Base-by-base conservation (phyloP, 163 green algal genomes). In the Botryococcus braunii region DNA sequence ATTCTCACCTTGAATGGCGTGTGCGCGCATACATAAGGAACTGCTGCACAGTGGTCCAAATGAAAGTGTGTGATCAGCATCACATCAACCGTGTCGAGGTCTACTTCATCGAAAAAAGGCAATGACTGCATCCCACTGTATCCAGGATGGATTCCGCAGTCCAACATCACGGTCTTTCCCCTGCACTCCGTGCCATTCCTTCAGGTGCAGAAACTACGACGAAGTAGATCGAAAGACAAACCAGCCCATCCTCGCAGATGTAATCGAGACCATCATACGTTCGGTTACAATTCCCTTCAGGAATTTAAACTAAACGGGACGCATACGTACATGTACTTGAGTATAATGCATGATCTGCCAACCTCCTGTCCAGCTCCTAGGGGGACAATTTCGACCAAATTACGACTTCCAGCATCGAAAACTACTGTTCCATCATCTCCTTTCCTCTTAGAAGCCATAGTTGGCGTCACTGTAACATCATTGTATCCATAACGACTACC, bases 41-140 rank as follows among this genome's bases (percentile, higher is more conserved):
- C 78, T 23, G 94, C 92, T 8, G 94, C 94, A 73, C 89, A 96
- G 79, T 99, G 94, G 80, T 99, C 94, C 35, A 98, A 79, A 70
- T 99, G 93, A 60, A 98, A 99, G 76, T 99, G 95, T 0, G 95
- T 99, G 46, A 99, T 87, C 27, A 99, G 87, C 29, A 92, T 85
- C n/a, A 92, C 82, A 70, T 98, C 90, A 29, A 99, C 79, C 9
- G 72, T 79, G 27, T 82, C 74, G n/a, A 95, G 74, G 64, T 96
- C 92, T 0, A 97, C 80, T 41, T 92, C 81, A 65, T 97, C 92
- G 25, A 99, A 88, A 62, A 91, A 95, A 2, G 95, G 94, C 55
- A 99, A 81, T 35, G 78, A 91, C 36, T 85, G 82, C 52, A 92
- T 77, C 5, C 93, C 88, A 0, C 71, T 81, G 70, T 88, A 93